phyloP scores from a whole-genome alignment of 257 asterid genomes.

The Solanum acaule region DNA sequence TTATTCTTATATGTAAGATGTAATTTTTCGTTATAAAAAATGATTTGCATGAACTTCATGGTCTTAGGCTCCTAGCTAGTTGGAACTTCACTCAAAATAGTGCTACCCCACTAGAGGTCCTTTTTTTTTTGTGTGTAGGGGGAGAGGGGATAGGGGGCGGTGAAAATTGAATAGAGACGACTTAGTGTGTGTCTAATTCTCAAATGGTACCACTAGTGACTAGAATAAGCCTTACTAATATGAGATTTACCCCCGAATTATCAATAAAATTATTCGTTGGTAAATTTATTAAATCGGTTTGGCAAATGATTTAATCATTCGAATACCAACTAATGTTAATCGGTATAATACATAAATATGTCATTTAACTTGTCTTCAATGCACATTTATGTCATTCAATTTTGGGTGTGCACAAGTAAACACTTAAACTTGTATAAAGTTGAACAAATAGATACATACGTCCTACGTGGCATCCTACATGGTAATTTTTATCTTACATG shows the following conservation, averaged over 20 bases:
- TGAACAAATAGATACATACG: neutral
- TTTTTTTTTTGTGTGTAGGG: too few relatives aligned
- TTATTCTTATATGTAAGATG: neutral
- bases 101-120: neutral
- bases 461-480: too few relatives aligned
- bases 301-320: too few relatives aligned
- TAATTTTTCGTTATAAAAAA: neutral
- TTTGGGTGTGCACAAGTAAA: too few relatives aligned
- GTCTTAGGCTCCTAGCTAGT: neutral
- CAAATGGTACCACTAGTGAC: neutral
- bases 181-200: neutral
- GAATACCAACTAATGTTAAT: neutral
- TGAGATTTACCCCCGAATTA: too few relatives aligned
- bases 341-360: neutral
- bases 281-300: too few relatives aligned
- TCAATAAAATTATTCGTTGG: too few relatives aligned
- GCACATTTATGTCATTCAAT: accelerated
- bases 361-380: neutral
- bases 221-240: neutral
- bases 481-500: neutral
- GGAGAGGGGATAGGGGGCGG: too few relatives aligned
- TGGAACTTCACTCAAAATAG: neutral
- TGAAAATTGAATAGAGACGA: neutral
- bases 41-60: neutral
- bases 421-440: too few relatives aligned